Conservation (phyloP, 73 alveolate species). For the Paramecium tetraurelia region DNA sequence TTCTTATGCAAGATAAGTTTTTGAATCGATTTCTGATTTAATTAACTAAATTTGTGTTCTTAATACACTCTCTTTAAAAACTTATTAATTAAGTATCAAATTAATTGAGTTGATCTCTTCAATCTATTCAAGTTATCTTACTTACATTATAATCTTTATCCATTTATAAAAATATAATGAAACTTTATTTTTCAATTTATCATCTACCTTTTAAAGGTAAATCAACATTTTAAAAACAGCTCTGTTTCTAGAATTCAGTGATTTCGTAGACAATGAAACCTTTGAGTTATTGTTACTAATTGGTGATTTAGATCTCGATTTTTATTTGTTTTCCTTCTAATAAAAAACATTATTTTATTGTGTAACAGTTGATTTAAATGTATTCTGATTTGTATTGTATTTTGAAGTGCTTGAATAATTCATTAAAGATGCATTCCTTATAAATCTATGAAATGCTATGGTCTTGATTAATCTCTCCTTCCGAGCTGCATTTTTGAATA, state of each 20-base stretch:
- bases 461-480: background rate
- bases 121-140: background rate
- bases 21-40: background rate
- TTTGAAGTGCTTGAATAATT: background rate
- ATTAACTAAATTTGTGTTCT: constrained; percentile 26
- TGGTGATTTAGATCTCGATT: background rate
- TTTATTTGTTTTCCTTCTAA: background rate
- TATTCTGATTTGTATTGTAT: background rate
- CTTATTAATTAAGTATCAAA: background rate
- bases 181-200: background rate
- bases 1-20: background rate
- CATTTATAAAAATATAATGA: background rate
- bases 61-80: constrained; percentile 15
- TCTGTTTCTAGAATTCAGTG: background rate
- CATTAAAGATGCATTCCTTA: background rate
- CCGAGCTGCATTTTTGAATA: constrained; percentile 7
- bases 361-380: background rate
- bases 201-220: background rate
- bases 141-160: background rate
- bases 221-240: background rate
- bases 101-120: constrained; percentile 2
- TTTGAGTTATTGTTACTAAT: background rate
- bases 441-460: constrained; percentile 25
- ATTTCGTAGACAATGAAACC: background rate
- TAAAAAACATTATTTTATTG: background rate